Evolutionary conservation across 441 rosid species (phyloP), one percentile per base, ranked within the genome.

Genomic region (Flueggea neowawraea): DNA sequence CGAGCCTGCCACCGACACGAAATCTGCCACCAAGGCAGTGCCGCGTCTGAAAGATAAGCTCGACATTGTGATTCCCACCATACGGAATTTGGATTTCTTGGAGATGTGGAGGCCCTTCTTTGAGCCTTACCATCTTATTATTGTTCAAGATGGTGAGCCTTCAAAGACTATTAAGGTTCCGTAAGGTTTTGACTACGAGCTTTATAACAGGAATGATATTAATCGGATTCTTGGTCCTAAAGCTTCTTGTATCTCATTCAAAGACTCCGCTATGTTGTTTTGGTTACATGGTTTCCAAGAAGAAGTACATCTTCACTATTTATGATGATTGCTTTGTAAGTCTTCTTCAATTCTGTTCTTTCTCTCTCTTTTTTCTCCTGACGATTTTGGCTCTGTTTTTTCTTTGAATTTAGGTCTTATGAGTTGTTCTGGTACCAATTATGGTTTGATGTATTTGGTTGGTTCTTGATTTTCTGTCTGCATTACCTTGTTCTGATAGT

Each of bases 101-200:
- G 98, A 90, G 81, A 85, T 82, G 92, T 93, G 98, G 98, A 84
- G 98, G 81, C 98, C 98, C 0, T 93, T 90, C 71, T 87, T 93
- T 43, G 77, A 93, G 84, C 96, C 88, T 2, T 93, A 93, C 76
- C 98, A 93, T 76, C 78, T 93, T 60, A 93, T 93, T 79, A 93
- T 93, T 68, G 95, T 93, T 60, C 98, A 93, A 61, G 98, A 93
- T 65, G 98, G 98, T 52, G 98, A 93, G 60, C 98, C 98, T 0
- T 55, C 97, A 2, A 93, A 86, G 83, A 82, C 65, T 71, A 90
- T 93, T 69, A 68, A 71, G 65, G 98, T 93, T 32, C 98, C 98
- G 41, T 83, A 83, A 31, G 98, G 98, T 1, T 93, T 81, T 66
- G 97, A 93, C 57, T 93, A 93, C 59, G 97, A 90, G 77, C 96